Percentiles rank a stretch among this genome's conserved stretches.
phyloP scores from a whole-genome alignment of 306 rosid genomes.

The Neltuma alba region DNA sequence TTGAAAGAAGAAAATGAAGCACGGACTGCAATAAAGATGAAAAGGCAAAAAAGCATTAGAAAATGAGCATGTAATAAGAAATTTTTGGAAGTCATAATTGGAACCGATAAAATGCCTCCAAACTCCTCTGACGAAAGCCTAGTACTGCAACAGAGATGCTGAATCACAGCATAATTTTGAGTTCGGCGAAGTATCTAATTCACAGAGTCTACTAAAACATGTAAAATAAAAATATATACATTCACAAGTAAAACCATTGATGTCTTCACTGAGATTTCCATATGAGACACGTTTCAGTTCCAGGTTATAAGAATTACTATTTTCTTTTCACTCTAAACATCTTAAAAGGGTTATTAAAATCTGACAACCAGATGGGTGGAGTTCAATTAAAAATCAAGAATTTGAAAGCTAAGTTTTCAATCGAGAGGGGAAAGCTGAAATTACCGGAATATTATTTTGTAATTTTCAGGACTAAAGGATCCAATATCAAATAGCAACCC shows the following conservation, averaged over 20 bases:
- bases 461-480: neutral
- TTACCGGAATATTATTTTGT: neutral
- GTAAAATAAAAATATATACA: neutral
- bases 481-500: neutral
- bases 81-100: neutral
- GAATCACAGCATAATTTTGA: neutral
- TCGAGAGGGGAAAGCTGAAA: neutral
- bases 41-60: neutral
- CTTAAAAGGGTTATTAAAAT: neutral
- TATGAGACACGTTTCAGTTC: neutral
- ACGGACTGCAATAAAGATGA: neutral
- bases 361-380: neutral
- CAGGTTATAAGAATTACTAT: neutral
- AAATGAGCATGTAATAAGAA: neutral
- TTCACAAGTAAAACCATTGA: neutral
- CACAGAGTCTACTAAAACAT: neutral
- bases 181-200: neutral
- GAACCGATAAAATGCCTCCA: neutral
- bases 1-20: conserved; percentile 5
- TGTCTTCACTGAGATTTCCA: neutral
- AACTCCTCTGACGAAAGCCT: neutral
- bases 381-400: neutral
- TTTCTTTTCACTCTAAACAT: too few species aligned
- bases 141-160: neutral
- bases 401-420: neutral